Base-by-base conservation (phyloP, 225 moss, liverwort and hornwort species). In the Neckera pumila region DNA sequence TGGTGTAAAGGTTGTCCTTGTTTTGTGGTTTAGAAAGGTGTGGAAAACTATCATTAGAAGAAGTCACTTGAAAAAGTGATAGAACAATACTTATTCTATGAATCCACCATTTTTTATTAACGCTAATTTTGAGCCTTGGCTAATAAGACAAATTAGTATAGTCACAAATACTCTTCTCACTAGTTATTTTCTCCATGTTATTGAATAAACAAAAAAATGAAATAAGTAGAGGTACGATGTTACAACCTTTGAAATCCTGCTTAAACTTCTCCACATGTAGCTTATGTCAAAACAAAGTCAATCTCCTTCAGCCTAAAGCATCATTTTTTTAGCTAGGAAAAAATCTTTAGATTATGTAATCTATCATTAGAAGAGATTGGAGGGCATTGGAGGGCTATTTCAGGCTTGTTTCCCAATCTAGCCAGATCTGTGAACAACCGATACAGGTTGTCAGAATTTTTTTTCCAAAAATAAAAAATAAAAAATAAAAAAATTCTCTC, bases 261-360 rank as follows among this genome's bases (percentile, higher is more conserved):
- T 79, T 26, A 78, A 56, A n/a, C 7, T 56, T 38, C 17, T 56
- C 56, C 2, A 25, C 15, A n/a, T 78, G 7, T 4, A n/a, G 9
- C 10, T n/a, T 6, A 9, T 12, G 3, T 9, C 15, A 53, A n/a
- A 56, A 7, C n/a, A 54, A n/a, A 77, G 20, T 4, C 0, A 0
- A 0, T 15, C 25, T 36, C 6, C 5, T 77, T n/a, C 0, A 10
- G 0, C 51, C 2, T 9, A 6, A 14, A 36, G 4, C 36, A 34
- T 19, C 5, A 4, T 12, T 30, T 16, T 25, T 54, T 36, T 22
- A 77, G 2, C 6, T 10, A 53, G 6, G 25, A 54, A 0, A 23
- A 36, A 20, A 36, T 23, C 0, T 1, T 6, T 36, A 10, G 14
- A 10, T 36, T 54, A 7, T 2, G 15, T 16, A 1, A 7, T 77